Evolutionary conservation across 495 filamentous ascomycete genomes (phyloP).

Genomic region (Apodospora peruviana): DNA sequence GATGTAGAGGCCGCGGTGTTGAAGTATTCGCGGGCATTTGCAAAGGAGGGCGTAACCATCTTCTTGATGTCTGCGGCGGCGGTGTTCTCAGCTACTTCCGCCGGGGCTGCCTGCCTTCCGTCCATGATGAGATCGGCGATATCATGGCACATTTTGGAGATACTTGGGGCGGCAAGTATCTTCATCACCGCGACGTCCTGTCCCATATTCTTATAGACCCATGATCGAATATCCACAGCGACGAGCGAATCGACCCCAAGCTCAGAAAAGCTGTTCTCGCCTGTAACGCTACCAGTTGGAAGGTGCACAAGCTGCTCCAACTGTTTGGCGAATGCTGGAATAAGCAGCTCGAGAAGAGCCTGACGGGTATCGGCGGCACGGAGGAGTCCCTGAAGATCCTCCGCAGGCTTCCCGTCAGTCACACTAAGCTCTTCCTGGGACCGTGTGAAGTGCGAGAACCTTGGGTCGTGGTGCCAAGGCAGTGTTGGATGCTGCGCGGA

Average conservation of each 20-base stretch:
- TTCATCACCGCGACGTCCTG: constrained; percentile 48
- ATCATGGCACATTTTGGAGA: too few species aligned
- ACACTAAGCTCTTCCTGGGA: constrained; percentile 14
- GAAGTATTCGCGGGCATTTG: too few species aligned
- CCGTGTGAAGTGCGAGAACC: constrained; percentile 32
- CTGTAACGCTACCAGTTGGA: constrained; percentile 16
- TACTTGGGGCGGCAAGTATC: constrained; percentile 38
- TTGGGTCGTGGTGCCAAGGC: constrained; percentile 36
- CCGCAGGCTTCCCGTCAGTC: not conserved
- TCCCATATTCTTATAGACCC: constrained; percentile 38
- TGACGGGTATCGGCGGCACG: constrained; percentile 5
- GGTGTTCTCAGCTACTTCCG: too few species aligned
- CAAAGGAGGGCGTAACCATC: too few species aligned
- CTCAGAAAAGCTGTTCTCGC: constrained; percentile 20
- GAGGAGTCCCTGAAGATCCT: constrained; percentile 21
- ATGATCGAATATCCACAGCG: constrained; percentile 41
- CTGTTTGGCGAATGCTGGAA: constrained; percentile 16
- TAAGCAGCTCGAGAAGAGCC: constrained; percentile 17
- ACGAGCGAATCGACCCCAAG: constrained; percentile 47
- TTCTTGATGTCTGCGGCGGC: too few species aligned
- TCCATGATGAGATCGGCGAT: too few species aligned
- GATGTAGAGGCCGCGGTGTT: too few species aligned
- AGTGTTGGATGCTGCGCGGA: constrained; percentile 16
- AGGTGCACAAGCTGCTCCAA: constrained; percentile 29
- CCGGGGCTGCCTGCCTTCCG: too few species aligned